Percentiles rank a stretch among this genome's conserved stretches.
Conservation (phyloP, 1,284 basidiomycete genomes). For the Wallemia ichthyophaga region DNA sequence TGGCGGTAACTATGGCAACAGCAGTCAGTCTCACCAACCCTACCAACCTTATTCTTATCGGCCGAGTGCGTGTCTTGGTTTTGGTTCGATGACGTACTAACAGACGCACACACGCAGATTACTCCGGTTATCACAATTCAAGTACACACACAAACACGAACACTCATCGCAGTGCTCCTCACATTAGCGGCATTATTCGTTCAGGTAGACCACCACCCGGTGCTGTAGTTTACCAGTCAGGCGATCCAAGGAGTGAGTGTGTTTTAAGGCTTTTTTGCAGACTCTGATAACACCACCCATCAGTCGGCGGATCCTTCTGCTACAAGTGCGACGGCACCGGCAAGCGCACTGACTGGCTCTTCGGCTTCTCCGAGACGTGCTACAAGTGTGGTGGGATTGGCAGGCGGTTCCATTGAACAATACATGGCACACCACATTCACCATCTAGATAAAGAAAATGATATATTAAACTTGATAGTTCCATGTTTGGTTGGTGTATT, state of each 20-base stretch:
- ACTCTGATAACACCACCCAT: background rate
- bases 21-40: background rate
- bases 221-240: background rate
- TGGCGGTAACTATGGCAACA: no score
- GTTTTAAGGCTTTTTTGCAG: background rate
- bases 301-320: background rate
- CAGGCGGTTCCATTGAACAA: background rate
- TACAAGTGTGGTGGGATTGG: background rate
- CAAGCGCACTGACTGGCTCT: background rate
- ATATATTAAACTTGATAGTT: background rate
- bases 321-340: background rate
- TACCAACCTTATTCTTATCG: background rate
- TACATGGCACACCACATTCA: no score
- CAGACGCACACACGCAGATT: no score
- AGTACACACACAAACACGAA: no score
- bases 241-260: background rate
- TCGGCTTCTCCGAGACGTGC: background rate
- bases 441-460: background rate
- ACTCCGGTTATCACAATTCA: background rate
- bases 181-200: background rate
- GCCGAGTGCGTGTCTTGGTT: no score
- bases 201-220: background rate
- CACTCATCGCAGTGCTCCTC: background rate
- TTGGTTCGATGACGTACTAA: no score
- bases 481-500: background rate